Conservation (phyloP, 768 basidiomycete species). For the Lentinus tigrinus region DNA sequence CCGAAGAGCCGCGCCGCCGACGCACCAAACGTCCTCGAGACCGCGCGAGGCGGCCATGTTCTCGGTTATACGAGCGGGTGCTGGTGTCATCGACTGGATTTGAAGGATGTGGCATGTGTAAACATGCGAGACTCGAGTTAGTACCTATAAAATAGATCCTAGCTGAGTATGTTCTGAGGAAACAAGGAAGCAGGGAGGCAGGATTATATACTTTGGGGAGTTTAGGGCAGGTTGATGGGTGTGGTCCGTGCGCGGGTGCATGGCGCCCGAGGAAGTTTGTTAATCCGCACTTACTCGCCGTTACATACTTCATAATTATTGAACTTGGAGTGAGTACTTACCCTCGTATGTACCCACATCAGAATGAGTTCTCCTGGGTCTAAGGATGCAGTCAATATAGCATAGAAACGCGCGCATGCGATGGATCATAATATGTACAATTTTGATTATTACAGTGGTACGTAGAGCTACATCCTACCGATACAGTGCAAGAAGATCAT, state of each 20-base stretch:
- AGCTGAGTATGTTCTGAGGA: conserved; percentile 44
- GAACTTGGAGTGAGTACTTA: too few relatives aligned
- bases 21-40: conserved; percentile 40
- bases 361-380: too few relatives aligned
- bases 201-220: conserved; percentile 9
- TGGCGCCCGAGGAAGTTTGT: too few relatives aligned
- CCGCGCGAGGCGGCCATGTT: conserved; percentile 31
- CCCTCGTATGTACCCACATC: too few relatives aligned
- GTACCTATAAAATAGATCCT: conserved; percentile 33
- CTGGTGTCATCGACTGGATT: conserved; percentile 39
- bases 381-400: too few relatives aligned
- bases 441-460: not conserved
- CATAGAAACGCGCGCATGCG: not conserved
- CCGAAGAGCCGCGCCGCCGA: conserved; percentile 22
- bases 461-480: conserved; percentile 8
- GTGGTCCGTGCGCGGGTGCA: conserved; percentile 20
- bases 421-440: not conserved
- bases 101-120: conserved; percentile 42
- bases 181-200: conserved; percentile 13
- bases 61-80: conserved; percentile 40
- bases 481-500: conserved; percentile 4
- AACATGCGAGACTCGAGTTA: conserved; percentile 47
- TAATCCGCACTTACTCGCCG: too few relatives aligned
- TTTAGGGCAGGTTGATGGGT: not conserved
- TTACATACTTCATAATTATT: too few relatives aligned